Conservation (phyloP, 1,139 yeast genomes). For the Taphrina deformans region DNA sequence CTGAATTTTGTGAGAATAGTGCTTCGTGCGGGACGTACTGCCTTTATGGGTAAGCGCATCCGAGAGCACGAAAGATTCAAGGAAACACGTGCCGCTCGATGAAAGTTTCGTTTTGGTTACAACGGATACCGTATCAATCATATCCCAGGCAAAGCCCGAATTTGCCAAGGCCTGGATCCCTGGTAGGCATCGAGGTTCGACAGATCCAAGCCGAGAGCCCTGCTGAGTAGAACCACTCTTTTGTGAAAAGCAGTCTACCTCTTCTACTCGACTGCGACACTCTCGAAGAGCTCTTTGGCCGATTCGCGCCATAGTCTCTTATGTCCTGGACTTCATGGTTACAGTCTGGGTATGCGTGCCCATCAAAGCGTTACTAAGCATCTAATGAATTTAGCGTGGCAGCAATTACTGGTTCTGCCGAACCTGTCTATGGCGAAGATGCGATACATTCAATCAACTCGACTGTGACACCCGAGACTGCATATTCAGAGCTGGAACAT, state of each 20-base stretch:
- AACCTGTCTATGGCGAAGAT: slow-evolving; percentile 91
- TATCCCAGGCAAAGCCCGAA: not conserved
- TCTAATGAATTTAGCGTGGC: slow-evolving; percentile 56
- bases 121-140: not conserved
- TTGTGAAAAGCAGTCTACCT: not conserved
- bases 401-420: slow-evolving; percentile 94
- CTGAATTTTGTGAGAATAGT: too few relatives aligned
- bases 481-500: slow-evolving; percentile 56
- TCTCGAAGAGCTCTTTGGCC: not conserved
- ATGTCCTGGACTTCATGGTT: slow-evolving; percentile 33
- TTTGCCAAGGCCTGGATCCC: not conserved
- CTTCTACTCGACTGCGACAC: not conserved
- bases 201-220: too few relatives aligned
- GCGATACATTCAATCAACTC: slow-evolving; percentile 83
- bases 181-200: not conserved
- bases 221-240: not conserved
- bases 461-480: slow-evolving; percentile 55
- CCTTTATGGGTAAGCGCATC: too few relatives aligned
- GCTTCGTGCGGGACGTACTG: too few relatives aligned
- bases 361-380: too few relatives aligned
- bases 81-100: too few relatives aligned
- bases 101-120: not conserved
- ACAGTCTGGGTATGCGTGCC: slow-evolving; percentile 23
- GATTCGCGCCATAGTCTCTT: not conserved
- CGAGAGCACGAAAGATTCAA: too few relatives aligned